Conservation (phyloP, 1,139 yeast genomes). For the Torulaspora pretoriensis region DNA sequence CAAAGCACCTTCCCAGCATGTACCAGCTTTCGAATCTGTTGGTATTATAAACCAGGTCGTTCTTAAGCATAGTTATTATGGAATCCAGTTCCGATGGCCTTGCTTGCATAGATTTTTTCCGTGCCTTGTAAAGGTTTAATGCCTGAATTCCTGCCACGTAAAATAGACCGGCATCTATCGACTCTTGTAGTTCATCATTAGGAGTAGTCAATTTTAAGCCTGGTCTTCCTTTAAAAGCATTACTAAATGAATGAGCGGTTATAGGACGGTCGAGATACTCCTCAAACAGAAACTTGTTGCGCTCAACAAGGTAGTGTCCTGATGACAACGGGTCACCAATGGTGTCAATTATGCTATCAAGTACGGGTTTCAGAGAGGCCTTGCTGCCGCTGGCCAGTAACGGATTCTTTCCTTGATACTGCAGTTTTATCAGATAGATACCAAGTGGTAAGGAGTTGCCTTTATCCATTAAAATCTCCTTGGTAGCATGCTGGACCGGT, state of each 20-base stretch:
- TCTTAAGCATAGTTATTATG: conserved; percentile 59
- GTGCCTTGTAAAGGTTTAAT: conserved; percentile 56
- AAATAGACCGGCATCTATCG: conserved; percentile 58
- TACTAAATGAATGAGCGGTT: conserved; percentile 48
- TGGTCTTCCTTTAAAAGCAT: conserved; percentile 55
- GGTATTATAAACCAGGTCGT: conserved; percentile 65
- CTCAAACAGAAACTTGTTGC: conserved; percentile 46
- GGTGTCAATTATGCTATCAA: conserved; percentile 70
- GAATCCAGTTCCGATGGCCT: conserved; percentile 75
- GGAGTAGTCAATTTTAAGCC: conserved; percentile 41
- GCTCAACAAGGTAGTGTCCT: conserved; percentile 35
- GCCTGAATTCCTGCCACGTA: conserved; percentile 69
- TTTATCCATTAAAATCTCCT: conserved; percentile 41
- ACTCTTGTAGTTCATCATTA: conserved; percentile 35
- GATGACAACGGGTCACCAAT: conserved; percentile 63
- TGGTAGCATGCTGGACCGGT: conserved; percentile 67
- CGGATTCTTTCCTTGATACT: conserved; percentile 58
- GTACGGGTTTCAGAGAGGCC: conserved; percentile 63
- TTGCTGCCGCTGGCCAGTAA: conserved; percentile 50
- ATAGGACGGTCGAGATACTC: conserved; percentile 52
- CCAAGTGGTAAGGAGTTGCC: conserved; percentile 57
- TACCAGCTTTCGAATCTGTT: conserved; percentile 83
- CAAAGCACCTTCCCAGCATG: conserved; percentile 74
- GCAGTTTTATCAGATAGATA: conserved; percentile 57
- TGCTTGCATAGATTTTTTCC: conserved; percentile 75